Evolutionary conservation across 2,329 filamentous ascomycete genomes (phyloP).

Genomic region (Seiridium cupressi): DNA sequence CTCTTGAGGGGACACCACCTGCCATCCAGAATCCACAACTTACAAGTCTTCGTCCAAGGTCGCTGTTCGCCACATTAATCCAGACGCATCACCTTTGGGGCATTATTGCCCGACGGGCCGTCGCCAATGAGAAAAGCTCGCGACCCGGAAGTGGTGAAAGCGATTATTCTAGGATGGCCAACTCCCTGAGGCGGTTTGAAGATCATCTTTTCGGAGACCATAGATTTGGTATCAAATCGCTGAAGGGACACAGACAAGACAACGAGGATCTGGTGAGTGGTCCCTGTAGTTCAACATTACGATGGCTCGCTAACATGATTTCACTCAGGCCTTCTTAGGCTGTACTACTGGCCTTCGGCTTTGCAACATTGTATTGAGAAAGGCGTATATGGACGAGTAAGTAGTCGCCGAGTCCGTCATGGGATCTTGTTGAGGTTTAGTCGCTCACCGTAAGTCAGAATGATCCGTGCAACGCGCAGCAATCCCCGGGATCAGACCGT

Average conservation of each 20-base stretch:
- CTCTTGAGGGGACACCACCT: slow-evolving; percentile 51
- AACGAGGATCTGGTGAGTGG: slow-evolving; percentile 45
- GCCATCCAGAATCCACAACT: slow-evolving; percentile 44
- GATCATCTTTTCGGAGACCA: slow-evolving; percentile 44
- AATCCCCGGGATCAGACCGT: slow-evolving; percentile 30
- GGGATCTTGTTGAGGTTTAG: neutral
- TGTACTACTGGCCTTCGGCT: slow-evolving; percentile 55
- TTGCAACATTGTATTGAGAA: slow-evolving; percentile 55
- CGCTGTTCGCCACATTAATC: slow-evolving; percentile 54
- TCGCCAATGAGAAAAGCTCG: slow-evolving; percentile 40
- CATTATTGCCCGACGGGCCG: slow-evolving; percentile 45
- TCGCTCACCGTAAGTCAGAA: slow-evolving; percentile 26
- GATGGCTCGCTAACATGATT: neutral
- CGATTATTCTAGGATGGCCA: slow-evolving; percentile 44
- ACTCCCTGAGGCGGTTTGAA: slow-evolving; percentile 47
- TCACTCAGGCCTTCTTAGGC: slow-evolving; percentile 48
- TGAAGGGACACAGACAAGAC: slow-evolving; percentile 46
- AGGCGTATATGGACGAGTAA: slow-evolving; percentile 52
- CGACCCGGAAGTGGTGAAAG: slow-evolving; percentile 46
- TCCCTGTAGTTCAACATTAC: too few relatives aligned
- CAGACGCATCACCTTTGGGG: slow-evolving; percentile 57
- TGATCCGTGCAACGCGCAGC: slow-evolving; percentile 39
- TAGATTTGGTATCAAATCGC: slow-evolving; percentile 39
- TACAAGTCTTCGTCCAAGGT: slow-evolving; percentile 41
- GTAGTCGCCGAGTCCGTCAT: slow-evolving; percentile 11